Base-by-base conservation (phyloP, 441 rosid genomes). In the Daphne laureola region DNA sequence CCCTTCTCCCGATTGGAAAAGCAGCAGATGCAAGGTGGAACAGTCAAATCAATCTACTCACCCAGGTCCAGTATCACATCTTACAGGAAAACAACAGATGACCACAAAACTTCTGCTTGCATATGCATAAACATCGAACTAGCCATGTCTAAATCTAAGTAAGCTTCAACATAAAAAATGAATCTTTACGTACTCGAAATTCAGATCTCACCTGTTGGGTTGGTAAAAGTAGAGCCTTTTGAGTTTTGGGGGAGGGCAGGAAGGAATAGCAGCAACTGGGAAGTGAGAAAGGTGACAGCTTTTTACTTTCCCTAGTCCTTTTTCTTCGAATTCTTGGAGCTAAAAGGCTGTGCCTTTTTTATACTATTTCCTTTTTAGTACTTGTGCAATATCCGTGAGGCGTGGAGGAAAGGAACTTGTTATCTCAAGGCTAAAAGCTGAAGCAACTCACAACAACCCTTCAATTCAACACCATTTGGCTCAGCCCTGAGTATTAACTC, bases 371-470 rank as follows among this genome's bases (percentile, higher is more conserved):
- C 52, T 18, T 17, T 26, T 31, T 11, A 23, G 11, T 31, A 31
- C 38, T 31, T 14, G 9, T 12, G 17, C 16, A 51, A 43, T 5
- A 46, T 6, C 25, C 13, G 40, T 16, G 17, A 44, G 13, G 12
- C 9, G 23, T 23, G 15, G 14, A n/a, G 17, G 55, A 3, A 53
- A 8, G 5, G 8, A 3, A 9, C 16, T 45, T 3, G 25, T 14
- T 27, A 16, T 12, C 42, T 25, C 17, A 9, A 21, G 25, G 25
- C 25, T 21, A 21, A 4, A 3, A 21, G 25, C 25, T 21, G 3
- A 21, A 21, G 25, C n/a, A 8, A n/a, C n/a, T n/a, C 45, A 13
- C 18, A 57, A 57, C 55, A 59, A 43, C 63, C 55, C 27, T 59
- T 50, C 55, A 51, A 35, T 59, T 50, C 55, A 51, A 35, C 56